Conservation (phyloP, 257 asterid genomes). For the Nicotiana attenuata region DNA sequence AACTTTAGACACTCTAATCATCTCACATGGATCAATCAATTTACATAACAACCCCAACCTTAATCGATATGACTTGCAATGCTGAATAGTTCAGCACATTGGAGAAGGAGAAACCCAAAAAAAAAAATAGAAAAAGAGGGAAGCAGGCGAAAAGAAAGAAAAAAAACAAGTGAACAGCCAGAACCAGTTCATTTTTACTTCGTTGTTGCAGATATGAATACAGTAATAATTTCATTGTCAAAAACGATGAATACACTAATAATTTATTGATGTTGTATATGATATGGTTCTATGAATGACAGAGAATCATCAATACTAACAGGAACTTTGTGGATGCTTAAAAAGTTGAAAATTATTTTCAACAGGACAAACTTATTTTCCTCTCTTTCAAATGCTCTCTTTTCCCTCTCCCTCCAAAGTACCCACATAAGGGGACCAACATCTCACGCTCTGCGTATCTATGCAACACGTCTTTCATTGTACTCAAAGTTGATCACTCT, state of each 20-base stretch:
- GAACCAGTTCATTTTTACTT: not conserved
- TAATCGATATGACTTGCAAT: not conserved
- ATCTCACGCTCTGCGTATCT: not conserved
- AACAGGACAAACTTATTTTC: not conserved
- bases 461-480: not conserved
- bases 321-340: not conserved
- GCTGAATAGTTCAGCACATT: not conserved
- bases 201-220: not conserved
- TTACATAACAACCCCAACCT: not conserved
- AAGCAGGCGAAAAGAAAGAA: not conserved
- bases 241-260: not conserved
- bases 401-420: not conserved
- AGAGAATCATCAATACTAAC: too few relatives aligned
- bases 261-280: not conserved
- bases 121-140: not conserved
- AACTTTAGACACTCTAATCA: not conserved
- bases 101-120: not conserved
- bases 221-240: not conserved
- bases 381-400: not conserved
- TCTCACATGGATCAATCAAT: slow-evolving; percentile 2
- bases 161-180: not conserved
- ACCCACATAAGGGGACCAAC: not conserved
- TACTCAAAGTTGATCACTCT: not conserved
- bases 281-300: too few relatives aligned
- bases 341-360: not conserved